Base-by-base conservation (phyloP, 768 basidiomycete species). In the Boletus rubropictus region DNA sequence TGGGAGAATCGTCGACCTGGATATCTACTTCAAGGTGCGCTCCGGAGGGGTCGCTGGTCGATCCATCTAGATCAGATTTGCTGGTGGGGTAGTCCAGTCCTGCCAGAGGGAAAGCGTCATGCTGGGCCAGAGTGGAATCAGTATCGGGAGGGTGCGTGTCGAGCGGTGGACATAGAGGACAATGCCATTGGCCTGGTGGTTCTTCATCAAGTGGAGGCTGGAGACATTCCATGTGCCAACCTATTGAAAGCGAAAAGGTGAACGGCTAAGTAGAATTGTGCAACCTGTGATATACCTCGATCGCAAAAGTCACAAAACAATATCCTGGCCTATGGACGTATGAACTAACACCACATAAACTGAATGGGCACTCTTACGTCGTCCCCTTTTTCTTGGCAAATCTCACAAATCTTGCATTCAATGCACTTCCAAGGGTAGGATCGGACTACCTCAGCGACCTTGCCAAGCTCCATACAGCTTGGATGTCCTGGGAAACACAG, bases 281-380 rank as follows among this genome's bases (percentile, higher is more conserved):
- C 7, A 52, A 52, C 14, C 51, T 36, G 45, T 52, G 54, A 49
- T 27, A 33, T 63, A 82, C 88, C 91, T 77, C 91, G 76, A 73
- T 98, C 95, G 66, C 95, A 98, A 46, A 74, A 79, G 74, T 98
- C 95, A 65, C 95, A 98, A 56, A 97, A 86, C 44, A 98, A 66
- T 53, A 96, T 83, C 43, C 79, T 77, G 44, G 77, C 81, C 89
- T 94, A 60, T 44, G 24, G 24, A 39, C 28, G 42, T 11, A 42
- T 67, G 53, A 65, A 59, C 44, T n/a, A 49, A 27, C 25, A 22
- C 31, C 24, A 53, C 48, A 54, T 39, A 46, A 45, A 53, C 47
- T 44, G 28, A 28, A 51, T 42, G 43, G 22, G 34, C 17, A 25
- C 3, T 72, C 90, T 69, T 69, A 95, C 94, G 67, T 93, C 91